Base-by-base conservation (phyloP, 306 rosid species). In the Crotalaria pallida region DNA sequence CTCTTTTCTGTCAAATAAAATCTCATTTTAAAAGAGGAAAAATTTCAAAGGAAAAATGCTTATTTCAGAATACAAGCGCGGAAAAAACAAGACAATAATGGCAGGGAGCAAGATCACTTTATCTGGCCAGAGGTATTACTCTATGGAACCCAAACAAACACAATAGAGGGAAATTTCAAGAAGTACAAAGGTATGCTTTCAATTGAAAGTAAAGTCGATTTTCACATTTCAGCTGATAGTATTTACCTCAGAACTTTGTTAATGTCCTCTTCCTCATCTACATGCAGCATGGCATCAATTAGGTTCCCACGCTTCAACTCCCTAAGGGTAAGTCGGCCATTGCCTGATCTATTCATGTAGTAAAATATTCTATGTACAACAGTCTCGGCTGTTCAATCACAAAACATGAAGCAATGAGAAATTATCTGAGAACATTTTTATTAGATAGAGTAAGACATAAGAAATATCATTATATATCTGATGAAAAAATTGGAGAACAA, bases 251-350 rank as follows among this genome's bases (percentile, higher is more conserved):
- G 75, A 51, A 82, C 84, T 79, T 85, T 85, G 79, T 85, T 85
- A 31, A 85, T 85, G 61, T 85, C 89, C 56, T 85, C 89, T 76
- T 85, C 89, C 80, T 85, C 89, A 44, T 85, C 89, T 63, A 78
- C 81, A 76, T 85, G 89, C 44, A 36, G 86, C 89, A 85, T 79
- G 62, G 89, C 89, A 79, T 84, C 81, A 76, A 85, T 73, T 66
- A 85, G 83, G 48, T 82, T 85, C 65, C 89, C 89, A 26, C 86
- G 86, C 69, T 79, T 85, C 77, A 85, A 75, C 71, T 85, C 89
- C 74, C 89, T 59, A 18, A 85, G 69, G 10, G 89, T 85, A 70
- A 85, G 86, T 43, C 86, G 76, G 21, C 89, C 86, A 79, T 85
- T 85, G 61, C 84, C 81, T 13, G 86, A 79, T 70, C 84, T 75